Evolutionary conservation across 805 yeast species (phyloP).

Genomic region (Blastobotrys muscicola): DNA sequence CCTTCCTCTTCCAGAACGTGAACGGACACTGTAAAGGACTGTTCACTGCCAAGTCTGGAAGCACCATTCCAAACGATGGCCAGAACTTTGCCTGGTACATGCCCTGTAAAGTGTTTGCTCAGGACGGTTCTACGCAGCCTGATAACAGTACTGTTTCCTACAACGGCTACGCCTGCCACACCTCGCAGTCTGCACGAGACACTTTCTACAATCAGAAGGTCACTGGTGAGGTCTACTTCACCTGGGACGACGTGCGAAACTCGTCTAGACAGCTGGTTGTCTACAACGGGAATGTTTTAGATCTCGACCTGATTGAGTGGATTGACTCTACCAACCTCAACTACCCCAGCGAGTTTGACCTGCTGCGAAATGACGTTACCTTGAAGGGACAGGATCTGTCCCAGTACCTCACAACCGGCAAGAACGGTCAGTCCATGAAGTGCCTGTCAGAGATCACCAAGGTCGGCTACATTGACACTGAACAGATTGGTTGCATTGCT

Average conservation of each 20-base stretch:
- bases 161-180: slow-evolving; percentile 87
- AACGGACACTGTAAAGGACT: slow-evolving; percentile 77
- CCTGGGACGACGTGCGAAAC: slow-evolving; percentile 79
- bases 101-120: slow-evolving; percentile 71
- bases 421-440: slow-evolving; percentile 62
- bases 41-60: slow-evolving; percentile 55
- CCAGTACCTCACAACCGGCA: slow-evolving; percentile 52
- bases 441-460: slow-evolving; percentile 79
- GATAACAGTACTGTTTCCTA: slow-evolving; percentile 49
- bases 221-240: slow-evolving; percentile 70
- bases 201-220: slow-evolving; percentile 52
- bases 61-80: slow-evolving; percentile 58
- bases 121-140: slow-evolving; percentile 63
- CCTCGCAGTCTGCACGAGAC: slow-evolving; percentile 57
- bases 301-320: slow-evolving; percentile 70
- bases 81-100: slow-evolving; percentile 84
- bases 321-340: slow-evolving; percentile 56
- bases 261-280: slow-evolving; percentile 71
- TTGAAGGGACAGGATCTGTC: slow-evolving; percentile 79
- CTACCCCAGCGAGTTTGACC: slow-evolving; percentile 65
- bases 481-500: slow-evolving; percentile 89
- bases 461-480: slow-evolving; percentile 84
- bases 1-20: slow-evolving; percentile 81
- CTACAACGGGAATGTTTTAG: slow-evolving; percentile 82
- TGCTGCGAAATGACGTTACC: slow-evolving; percentile 42